phyloP scores from a whole-genome alignment of 176 grass and related monocot genomes.

The Oryza coarctata region DNA sequence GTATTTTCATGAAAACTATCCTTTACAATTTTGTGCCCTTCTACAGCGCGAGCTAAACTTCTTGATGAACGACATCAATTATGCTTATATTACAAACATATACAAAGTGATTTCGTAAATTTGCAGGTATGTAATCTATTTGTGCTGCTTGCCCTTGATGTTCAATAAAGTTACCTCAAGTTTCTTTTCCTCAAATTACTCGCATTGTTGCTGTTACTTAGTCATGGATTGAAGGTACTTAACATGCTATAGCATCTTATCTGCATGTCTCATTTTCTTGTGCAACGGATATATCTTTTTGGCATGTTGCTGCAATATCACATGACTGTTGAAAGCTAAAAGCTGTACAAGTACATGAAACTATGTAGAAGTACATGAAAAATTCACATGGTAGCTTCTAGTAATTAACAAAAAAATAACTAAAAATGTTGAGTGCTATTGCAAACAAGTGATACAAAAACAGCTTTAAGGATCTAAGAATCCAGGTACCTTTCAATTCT shows the following conservation, averaged over 20 bases:
- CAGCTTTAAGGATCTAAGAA: no score
- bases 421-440: no score
- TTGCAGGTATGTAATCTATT: conserved; percentile 13
- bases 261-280: no score
- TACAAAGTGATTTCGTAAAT: neutral
- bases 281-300: no score
- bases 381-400: no score
- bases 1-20: conserved; percentile 6
- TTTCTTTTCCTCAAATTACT: conserved; percentile 6
- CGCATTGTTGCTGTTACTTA: neutral
- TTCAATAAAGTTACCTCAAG: neutral
- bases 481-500: no score
- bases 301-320: no score
- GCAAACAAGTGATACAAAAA: no score
- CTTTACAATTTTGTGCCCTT: neutral
- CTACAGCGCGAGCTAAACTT: conserved; percentile 26
- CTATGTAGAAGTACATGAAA: no score
- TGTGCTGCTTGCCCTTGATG: neutral
- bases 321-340: no score
- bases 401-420: no score
- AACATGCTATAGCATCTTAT: neutral
- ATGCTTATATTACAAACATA: neutral
- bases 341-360: no score
- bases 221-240: neutral
- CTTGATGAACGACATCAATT: neutral